Conservation (phyloP, 1,139 yeast genomes). For the Hansenula sp. region DNA sequence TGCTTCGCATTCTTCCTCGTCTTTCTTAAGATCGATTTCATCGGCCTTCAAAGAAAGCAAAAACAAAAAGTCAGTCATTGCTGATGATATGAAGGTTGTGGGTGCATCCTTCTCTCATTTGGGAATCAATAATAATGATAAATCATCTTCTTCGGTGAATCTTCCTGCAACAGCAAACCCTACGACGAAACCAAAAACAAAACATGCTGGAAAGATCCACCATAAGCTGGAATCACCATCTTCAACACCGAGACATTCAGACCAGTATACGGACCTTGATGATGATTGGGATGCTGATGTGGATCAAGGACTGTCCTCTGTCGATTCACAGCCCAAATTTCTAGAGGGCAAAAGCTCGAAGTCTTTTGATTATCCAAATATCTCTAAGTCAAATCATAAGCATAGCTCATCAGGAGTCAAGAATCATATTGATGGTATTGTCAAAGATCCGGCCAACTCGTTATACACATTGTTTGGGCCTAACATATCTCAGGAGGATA, state of each 20-base stretch:
- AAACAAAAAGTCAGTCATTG: constrained; percentile 20
- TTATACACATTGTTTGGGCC: constrained; percentile 32
- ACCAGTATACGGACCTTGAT: constrained; percentile 60
- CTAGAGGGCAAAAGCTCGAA: constrained; percentile 26
- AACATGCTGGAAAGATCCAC: constrained; percentile 1
- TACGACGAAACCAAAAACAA: constrained; percentile 5
- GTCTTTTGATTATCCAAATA: constrained; percentile 18
- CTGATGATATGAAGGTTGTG: constrained; percentile 30
- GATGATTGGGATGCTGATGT: constrained; percentile 93
- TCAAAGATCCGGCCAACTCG: constrained; percentile 34
- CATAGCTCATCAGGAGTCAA: constrained; percentile 22
- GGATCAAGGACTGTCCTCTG: constrained; percentile 45
- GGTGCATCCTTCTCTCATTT: constrained; percentile 41
- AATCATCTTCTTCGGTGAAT: constrained; percentile 11
- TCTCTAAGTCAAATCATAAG: constrained; percentile 9
- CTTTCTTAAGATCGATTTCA: constrained; percentile 46
- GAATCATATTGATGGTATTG: constrained; percentile 30
- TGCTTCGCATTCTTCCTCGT: constrained; percentile 30
- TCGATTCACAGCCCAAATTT: constrained; percentile 26
- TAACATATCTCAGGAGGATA: constrained; percentile 25
- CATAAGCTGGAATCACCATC: constrained; percentile 9
- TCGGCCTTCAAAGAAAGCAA: constrained; percentile 22
- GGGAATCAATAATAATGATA: constrained; percentile 16
- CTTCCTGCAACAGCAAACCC: constrained; percentile 4
- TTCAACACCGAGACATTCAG: constrained; percentile 23